Evolutionary conservation across 768 basidiomycete genomes (phyloP).

Genomic region (Rhizopogon vesiculosus): DNA sequence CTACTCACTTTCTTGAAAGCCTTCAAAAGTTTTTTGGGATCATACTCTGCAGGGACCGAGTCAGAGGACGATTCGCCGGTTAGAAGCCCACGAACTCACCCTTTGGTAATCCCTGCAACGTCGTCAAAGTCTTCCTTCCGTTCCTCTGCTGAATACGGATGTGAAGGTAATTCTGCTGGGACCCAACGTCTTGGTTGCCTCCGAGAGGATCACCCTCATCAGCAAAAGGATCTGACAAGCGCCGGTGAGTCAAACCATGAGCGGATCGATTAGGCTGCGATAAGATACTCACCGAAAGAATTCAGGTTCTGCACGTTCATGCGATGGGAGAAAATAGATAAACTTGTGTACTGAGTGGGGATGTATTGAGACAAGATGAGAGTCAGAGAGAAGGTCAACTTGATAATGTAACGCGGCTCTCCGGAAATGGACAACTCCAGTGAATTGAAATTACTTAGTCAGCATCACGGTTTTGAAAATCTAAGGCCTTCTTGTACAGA

Average conservation of each 20-base stretch:
- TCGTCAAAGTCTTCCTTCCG: conserved; percentile 97
- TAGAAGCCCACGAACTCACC: conserved; percentile 40
- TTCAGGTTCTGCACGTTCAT: conserved; percentile 94
- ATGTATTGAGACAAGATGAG: conserved; percentile 28
- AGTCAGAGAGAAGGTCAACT: conserved; percentile 14
- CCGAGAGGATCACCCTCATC: conserved; percentile 86
- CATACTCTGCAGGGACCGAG: conserved; percentile 65
- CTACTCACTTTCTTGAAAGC: conserved; percentile 90
- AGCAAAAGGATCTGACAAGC: conserved; percentile 82
- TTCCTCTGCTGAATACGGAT: conserved; percentile 99
- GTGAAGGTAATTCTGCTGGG: conserved; percentile 82
- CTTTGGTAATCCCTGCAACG: conserved; percentile 91
- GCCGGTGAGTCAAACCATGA: not conserved
- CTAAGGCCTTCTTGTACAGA: no score
- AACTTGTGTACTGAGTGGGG: conserved; percentile 43
- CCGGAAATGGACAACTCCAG: conserved; percentile 19
- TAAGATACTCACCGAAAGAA: conserved; percentile 54
- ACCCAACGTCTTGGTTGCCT: conserved; percentile 70
- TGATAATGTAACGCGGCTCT: conserved; percentile 1
- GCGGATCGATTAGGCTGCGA: not conserved
- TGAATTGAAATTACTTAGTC: not conserved
- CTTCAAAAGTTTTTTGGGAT: conserved; percentile 96
- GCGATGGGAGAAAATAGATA: conserved; percentile 54
- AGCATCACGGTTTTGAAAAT: not conserved
- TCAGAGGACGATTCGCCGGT: conserved; percentile 11